These are phyloP conservation scores for Paramecium bursaria DNA, from an alignment of 73 alveolate genomes.

Conservation along the genomic window DNA sequence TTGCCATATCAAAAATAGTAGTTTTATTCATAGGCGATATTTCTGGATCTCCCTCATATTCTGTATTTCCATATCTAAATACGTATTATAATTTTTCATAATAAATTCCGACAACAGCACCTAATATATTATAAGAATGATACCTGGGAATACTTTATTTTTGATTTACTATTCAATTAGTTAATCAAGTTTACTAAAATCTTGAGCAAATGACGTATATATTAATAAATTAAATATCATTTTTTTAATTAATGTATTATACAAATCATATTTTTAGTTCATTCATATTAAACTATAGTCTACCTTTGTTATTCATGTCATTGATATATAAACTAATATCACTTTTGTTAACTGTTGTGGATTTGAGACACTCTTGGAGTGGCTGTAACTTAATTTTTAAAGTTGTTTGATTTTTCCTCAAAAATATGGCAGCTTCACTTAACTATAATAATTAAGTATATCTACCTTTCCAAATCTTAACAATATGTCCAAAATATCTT, in stretches of 20 bases:
- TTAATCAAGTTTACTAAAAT: slow-evolving; percentile 1
- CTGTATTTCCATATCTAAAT: slow-evolving; percentile 58
- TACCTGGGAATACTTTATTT: slow-evolving; percentile 38
- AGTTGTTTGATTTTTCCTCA: slow-evolving; percentile 27
- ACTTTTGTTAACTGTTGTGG: no score
- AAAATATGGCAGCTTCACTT: slow-evolving; percentile 29
- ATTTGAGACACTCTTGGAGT: no score
- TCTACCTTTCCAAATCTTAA: slow-evolving; percentile 40
- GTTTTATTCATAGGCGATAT: slow-evolving; percentile 36
- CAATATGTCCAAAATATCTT: slow-evolving; percentile 16
- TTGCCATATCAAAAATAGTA: slow-evolving; percentile 60
- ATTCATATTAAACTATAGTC: no score
- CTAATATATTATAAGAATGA: slow-evolving; percentile 7
- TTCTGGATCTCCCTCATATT: slow-evolving; percentile 63
- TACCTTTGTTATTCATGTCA: no score
- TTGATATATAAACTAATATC: no score
- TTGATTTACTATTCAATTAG: neutral
- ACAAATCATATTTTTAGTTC: no score
- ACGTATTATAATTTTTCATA: slow-evolving; percentile 12
- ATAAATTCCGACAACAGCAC: slow-evolving; percentile 46
- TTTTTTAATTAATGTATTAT: no score
- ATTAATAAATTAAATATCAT: no score
- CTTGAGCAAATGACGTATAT: no score
- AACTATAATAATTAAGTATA: slow-evolving; percentile 21
- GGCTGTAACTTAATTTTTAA: slow-evolving; percentile 35